Evolutionary conservation across 345 rosid species (phyloP).

Genomic region (Aquilaria malaccensis): DNA sequence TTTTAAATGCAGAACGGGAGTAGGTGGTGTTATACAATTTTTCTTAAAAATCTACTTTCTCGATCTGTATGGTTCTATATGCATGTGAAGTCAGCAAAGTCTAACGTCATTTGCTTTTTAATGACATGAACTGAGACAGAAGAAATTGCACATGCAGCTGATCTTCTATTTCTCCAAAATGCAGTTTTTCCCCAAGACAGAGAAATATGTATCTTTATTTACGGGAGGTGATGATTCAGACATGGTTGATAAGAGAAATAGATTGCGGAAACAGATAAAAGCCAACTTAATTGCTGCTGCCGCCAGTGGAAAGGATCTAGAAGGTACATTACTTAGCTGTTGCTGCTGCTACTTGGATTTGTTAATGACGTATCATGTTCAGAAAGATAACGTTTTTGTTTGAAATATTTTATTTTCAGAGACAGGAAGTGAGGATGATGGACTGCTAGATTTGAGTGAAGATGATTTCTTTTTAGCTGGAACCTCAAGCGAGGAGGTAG

Average conservation of each 20-base stretch:
- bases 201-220: conserved; percentile 88
- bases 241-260: conserved; percentile 67
- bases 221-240: conserved; percentile 71
- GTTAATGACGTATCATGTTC: not conserved
- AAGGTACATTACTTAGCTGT: conserved; percentile 47
- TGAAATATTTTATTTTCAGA: conserved; percentile 35
- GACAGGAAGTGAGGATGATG: conserved; percentile 99
- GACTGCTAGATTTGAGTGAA: conserved; percentile 86
- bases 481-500: conserved; percentile 97
- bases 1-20: no score
- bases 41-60: no score
- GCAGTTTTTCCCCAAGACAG: conserved; percentile 97
- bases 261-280: conserved; percentile 89
- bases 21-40: no score
- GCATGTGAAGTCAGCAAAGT: no score
- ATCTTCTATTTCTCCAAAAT: conserved; percentile 5
- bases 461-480: conserved; percentile 90
- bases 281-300: conserved; percentile 90
- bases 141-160: not conserved
- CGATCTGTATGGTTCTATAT: no score
- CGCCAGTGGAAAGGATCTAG: conserved; percentile 95
- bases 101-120: no score
- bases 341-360: conserved; percentile 7
- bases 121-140: no score
- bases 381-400: conserved; percentile 7